Conservation (phyloP, 176 grass and related monocot species). For the Lolium multiflorum region DNA sequence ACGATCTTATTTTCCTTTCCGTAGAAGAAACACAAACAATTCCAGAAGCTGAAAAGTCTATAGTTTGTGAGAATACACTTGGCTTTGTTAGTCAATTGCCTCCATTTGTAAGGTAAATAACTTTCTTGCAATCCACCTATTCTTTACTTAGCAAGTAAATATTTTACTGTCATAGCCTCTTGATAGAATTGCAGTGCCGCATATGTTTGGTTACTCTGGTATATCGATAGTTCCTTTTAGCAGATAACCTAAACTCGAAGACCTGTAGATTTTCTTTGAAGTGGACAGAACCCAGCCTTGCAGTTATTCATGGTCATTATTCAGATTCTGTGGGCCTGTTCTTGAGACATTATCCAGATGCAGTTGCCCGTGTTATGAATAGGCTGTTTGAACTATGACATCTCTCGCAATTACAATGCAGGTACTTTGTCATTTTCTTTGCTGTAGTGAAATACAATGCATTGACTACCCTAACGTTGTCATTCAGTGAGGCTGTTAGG, state of each 20-base stretch:
- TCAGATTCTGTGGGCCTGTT: conserved; percentile 86
- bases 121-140: neutral
- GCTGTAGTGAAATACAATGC: conserved; percentile 4
- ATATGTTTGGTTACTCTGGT: neutral
- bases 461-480: no score
- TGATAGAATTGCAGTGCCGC: conserved; percentile 6
- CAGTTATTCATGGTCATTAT: conserved; percentile 82
- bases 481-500: neutral
- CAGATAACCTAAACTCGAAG: conserved; percentile 1
- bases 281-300: conserved; percentile 80
- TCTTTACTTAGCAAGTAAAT: neutral
- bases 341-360: no score
- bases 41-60: conserved; percentile 72
- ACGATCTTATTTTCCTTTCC: conserved; percentile 27
- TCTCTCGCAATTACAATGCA: conserved; percentile 77
- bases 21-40: conserved; percentile 68
- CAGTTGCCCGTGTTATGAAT: no score
- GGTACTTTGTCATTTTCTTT: conserved; percentile 53
- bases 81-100: conserved; percentile 84
- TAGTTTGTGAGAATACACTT: conserved; percentile 80
- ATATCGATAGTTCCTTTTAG: conserved; percentile 15
- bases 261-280: conserved; percentile 50
- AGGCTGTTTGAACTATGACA: conserved; percentile 95
- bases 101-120: conserved; percentile 73
- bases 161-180: neutral